Evolutionary conservation across 2,329 filamentous ascomycete species (phyloP).

Genomic region (Macrophomina pseudophaseolina): DNA sequence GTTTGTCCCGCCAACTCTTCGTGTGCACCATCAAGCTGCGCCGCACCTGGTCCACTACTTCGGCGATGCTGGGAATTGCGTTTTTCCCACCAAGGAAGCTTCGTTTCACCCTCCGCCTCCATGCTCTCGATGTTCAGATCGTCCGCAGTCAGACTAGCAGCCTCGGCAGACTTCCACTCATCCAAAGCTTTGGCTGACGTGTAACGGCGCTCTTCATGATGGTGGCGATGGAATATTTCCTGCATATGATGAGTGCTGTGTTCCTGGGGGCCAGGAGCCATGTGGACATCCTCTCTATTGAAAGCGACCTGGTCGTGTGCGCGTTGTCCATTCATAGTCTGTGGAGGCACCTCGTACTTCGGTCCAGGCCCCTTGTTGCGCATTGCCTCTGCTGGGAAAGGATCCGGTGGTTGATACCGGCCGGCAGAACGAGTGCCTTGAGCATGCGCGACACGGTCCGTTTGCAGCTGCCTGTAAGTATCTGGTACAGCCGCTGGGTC

Average conservation of each 20-base stretch:
- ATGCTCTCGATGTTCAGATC: slow-evolving; percentile 50
- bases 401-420: slow-evolving; percentile 42
- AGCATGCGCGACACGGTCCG: slow-evolving; percentile 45
- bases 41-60: slow-evolving; percentile 35
- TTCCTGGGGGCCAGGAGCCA: slow-evolving; percentile 32
- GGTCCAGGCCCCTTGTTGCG: slow-evolving; percentile 34
- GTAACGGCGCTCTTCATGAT: slow-evolving; percentile 58
- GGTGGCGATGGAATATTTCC: slow-evolving; percentile 42
- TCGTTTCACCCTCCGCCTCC: slow-evolving; percentile 35
- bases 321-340: slow-evolving; percentile 42
- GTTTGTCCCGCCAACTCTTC: slow-evolving; percentile 69
- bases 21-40: slow-evolving; percentile 65
- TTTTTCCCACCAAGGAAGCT: slow-evolving; percentile 76
- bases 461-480: slow-evolving; percentile 46
- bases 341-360: slow-evolving; percentile 42
- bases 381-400: slow-evolving; percentile 38
- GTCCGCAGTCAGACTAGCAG: slow-evolving; percentile 46
- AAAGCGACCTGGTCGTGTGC: slow-evolving; percentile 51
- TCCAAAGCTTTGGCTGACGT: slow-evolving; percentile 62
- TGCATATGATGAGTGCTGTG: slow-evolving; percentile 32
- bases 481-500: slow-evolving; percentile 28
- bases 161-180: slow-evolving; percentile 52
- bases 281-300: slow-evolving; percentile 33
- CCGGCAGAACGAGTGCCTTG: slow-evolving; percentile 40
- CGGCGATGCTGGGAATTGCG: slow-evolving; percentile 52